These are phyloP conservation scores for Geotrichum carabidarum DNA, from an alignment of 1,139 yeast genomes.

Conservation along the genomic window DNA sequence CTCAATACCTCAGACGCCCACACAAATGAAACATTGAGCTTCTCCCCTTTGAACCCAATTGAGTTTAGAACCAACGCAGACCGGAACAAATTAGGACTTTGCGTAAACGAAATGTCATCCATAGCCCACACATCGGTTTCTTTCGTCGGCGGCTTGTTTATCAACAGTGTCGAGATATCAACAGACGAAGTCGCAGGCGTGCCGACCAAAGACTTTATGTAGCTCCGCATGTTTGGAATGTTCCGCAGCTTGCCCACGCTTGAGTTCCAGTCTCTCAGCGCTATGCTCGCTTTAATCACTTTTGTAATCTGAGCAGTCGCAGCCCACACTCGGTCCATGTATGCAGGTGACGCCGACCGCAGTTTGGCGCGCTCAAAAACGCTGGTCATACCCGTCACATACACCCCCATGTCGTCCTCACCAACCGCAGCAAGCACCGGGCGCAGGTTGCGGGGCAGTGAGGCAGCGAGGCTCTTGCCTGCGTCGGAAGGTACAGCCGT, in stretches of 20 bases:
- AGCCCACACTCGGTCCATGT: constrained; percentile 5
- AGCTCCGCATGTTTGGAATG: background rate
- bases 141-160: background rate
- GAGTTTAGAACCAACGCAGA: constrained; percentile 2
- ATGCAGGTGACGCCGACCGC: no score
- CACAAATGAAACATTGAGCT: constrained; percentile 1
- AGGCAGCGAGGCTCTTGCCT: no score
- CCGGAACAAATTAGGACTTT: constrained; percentile 6
- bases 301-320: background rate
- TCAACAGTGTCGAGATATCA: constrained; percentile 11
- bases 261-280: constrained; percentile 1
- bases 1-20: constrained; percentile 8
- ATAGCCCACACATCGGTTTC: background rate
- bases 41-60: constrained; percentile 1
- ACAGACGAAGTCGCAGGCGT: background rate
- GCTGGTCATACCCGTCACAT: constrained; percentile 6
- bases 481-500: background rate
- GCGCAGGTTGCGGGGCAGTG: constrained; percentile 16
- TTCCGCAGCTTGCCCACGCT: constrained; percentile 13
- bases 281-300: background rate
- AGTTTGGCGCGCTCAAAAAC: background rate
- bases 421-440: background rate
- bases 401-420: constrained; percentile 13
- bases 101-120: constrained; percentile 5
- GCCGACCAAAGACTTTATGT: constrained; percentile 3